Evolutionary conservation across 352 stramenopile species (phyloP).

Genomic region (Phytophthora cactorum): DNA sequence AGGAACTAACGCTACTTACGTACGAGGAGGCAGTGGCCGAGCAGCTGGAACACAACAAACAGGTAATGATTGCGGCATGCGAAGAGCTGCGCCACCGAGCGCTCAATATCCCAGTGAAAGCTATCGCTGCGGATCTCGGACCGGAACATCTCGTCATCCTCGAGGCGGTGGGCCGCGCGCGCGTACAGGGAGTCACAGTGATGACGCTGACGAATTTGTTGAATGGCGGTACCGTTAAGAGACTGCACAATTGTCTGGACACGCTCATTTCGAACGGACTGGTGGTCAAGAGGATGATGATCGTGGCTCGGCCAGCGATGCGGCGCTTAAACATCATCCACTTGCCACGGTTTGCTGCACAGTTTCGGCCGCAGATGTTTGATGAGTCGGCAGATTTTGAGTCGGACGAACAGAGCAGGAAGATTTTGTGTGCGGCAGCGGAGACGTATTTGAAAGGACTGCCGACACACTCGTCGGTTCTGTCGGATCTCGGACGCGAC

Average conservation of each 20-base stretch:
- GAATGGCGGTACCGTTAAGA: conserved; percentile 58
- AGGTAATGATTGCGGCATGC: conserved; percentile 60
- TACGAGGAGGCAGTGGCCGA: conserved; percentile 26
- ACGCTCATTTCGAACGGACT: conserved; percentile 80
- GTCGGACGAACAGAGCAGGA: conserved; percentile 82
- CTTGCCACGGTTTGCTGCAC: conserved; percentile 66
- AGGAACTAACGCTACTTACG: conserved; percentile 27
- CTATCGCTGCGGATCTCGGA: conserved; percentile 68
- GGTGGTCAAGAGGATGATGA: conserved; percentile 86
- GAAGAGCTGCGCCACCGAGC: conserved; percentile 69
- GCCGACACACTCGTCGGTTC: conserved; percentile 64
- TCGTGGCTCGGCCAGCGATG: conserved; percentile 65
- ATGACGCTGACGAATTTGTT: conserved; percentile 49
- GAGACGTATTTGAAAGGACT: conserved; percentile 69
- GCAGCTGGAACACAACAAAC: conserved; percentile 11
- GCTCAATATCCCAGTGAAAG: conserved; percentile 68
- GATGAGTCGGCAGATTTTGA: conserved; percentile 78
- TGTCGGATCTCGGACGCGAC: conserved; percentile 75
- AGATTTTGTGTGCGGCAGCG: conserved; percentile 57
- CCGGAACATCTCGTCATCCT: conserved; percentile 71
- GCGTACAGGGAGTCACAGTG: conserved; percentile 63
- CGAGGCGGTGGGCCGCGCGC: conserved; percentile 60
- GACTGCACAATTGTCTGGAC: conserved; percentile 78
- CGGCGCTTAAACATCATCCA: conserved; percentile 83
- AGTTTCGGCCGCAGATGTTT: conserved; percentile 72